Conservation (phyloP, 2,329 filamentous ascomycete genomes). For the Hypoxylon sp. region DNA sequence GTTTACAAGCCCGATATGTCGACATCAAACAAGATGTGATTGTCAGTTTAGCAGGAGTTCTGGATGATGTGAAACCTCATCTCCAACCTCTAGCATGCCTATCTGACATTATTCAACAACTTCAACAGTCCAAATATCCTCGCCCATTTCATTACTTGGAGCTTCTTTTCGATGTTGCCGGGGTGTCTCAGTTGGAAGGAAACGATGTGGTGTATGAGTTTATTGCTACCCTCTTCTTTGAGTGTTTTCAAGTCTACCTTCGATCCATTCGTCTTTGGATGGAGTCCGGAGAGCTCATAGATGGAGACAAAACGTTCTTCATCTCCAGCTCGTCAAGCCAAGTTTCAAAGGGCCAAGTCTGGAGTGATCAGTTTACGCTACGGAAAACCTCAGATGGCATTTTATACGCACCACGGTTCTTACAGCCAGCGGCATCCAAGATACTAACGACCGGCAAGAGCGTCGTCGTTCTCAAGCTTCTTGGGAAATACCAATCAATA, state of each 20-base stretch:
- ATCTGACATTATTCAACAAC: conserved; percentile 69
- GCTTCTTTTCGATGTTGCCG: conserved; percentile 77
- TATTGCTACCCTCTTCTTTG: conserved; percentile 78
- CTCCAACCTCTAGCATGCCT: conserved; percentile 70
- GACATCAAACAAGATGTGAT: conserved; percentile 63
- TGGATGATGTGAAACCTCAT: conserved; percentile 65
- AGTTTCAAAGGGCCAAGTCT: conserved; percentile 73
- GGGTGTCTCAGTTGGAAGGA: conserved; percentile 76
- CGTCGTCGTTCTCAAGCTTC: conserved; percentile 81
- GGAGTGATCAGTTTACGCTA: conserved; percentile 80
- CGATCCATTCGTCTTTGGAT: conserved; percentile 87
- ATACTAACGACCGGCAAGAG: conserved; percentile 93
- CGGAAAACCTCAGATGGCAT: conserved; percentile 68
- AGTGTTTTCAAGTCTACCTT: conserved; percentile 85
- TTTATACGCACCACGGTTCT: conserved; percentile 78
- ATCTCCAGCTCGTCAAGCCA: conserved; percentile 69
- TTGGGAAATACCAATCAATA: conserved; percentile 65
- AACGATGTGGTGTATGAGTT: conserved; percentile 71
- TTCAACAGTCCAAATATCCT: conserved; percentile 62
- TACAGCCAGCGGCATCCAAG: conserved; percentile 74
- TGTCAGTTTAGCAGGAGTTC: conserved; percentile 74
- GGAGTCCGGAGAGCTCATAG: conserved; percentile 77
- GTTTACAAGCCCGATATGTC: conserved; percentile 71
- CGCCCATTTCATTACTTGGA: conserved; percentile 81
- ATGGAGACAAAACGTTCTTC: conserved; percentile 79